Conservation (phyloP, 1,284 basidiomycete genomes). For the Sporisorium scitamineum region DNA sequence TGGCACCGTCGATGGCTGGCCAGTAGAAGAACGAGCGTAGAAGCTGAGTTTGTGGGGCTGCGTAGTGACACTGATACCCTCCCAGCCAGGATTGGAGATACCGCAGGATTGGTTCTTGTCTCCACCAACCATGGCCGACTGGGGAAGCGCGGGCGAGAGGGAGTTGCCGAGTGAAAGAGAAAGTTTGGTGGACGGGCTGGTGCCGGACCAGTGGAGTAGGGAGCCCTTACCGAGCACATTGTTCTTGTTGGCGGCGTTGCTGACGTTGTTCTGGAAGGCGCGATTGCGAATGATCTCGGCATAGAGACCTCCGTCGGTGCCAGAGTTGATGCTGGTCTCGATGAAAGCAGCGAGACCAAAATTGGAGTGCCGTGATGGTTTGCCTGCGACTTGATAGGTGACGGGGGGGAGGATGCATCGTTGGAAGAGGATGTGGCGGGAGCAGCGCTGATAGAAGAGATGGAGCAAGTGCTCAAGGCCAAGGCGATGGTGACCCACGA, state of each 20-base stretch:
- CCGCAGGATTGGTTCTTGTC: conserved; percentile 28
- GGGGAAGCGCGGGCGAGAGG: conserved; percentile 37
- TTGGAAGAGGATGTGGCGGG: neutral
- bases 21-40: conserved; percentile 39
- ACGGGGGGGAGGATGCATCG: conserved; percentile 18
- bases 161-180: conserved; percentile 24
- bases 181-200: conserved; percentile 23
- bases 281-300: conserved; percentile 53
- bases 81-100: conserved; percentile 43
- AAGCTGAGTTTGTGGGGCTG: conserved; percentile 44
- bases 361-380: conserved; percentile 27
- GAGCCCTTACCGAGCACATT: conserved; percentile 36
- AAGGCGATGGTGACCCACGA: conserved; percentile 31
- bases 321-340: conserved; percentile 55
- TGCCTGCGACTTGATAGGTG: conserved; percentile 25
- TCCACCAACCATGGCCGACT: conserved; percentile 29
- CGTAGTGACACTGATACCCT: conserved; percentile 38
- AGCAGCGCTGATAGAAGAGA: conserved; percentile 4
- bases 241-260: conserved; percentile 10
- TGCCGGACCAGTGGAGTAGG: conserved; percentile 29
- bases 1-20: conserved; percentile 10
- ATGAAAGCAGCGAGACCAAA: conserved; percentile 43
- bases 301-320: conserved; percentile 57
- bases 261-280: conserved; percentile 44
- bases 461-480: conserved; percentile 9